These are phyloP conservation scores for Aquilaria yunnanensis DNA, from an alignment of 345 rosid genomes.

Conservation along the genomic window DNA sequence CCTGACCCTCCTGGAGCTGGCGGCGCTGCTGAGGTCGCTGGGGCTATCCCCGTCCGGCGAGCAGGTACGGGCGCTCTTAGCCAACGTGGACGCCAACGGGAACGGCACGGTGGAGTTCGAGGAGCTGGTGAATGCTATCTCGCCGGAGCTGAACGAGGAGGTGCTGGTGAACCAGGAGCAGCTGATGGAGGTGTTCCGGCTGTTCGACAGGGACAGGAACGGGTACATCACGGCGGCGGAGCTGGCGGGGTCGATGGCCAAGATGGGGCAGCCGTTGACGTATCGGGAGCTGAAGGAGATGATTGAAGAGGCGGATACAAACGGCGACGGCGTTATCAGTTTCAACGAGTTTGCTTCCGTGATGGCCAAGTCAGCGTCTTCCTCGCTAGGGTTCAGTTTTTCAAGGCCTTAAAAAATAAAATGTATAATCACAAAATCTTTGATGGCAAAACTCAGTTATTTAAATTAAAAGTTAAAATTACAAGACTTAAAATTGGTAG, in stretches of 20 bases:
- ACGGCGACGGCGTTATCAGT: conserved; percentile 75
- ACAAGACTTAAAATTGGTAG: too few species aligned
- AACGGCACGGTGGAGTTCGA: conserved; percentile 81
- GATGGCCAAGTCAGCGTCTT: conserved; percentile 62
- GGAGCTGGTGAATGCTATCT: conserved; percentile 68
- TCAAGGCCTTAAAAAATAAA: background rate
- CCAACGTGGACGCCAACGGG: conserved; percentile 65
- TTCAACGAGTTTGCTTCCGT: conserved; percentile 61
- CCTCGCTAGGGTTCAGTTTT: conserved; percentile 33
- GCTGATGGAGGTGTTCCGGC: conserved; percentile 49
- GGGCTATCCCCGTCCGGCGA: conserved; percentile 67
- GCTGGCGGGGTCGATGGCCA: conserved; percentile 78
- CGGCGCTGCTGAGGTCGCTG: conserved; percentile 71
- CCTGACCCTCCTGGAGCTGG: conserved; percentile 73
- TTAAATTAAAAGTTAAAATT: too few species aligned
- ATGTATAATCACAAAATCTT: too few species aligned
- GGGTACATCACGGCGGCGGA: conserved; percentile 77
- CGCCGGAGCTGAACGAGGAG: conserved; percentile 55
- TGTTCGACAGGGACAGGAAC: conserved; percentile 69
- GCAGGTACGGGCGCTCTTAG: conserved; percentile 53
- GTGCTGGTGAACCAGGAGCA: conserved; percentile 70
- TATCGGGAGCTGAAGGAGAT: conserved; percentile 77
- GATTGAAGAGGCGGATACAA: conserved; percentile 84
- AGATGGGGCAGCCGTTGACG: conserved; percentile 62
- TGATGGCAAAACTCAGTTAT: too few species aligned